Percentiles rank a stretch among this genome's conserved stretches.
Conservation (phyloP, 2,329 filamentous ascomycete species). For the Neonectria faginata region DNA sequence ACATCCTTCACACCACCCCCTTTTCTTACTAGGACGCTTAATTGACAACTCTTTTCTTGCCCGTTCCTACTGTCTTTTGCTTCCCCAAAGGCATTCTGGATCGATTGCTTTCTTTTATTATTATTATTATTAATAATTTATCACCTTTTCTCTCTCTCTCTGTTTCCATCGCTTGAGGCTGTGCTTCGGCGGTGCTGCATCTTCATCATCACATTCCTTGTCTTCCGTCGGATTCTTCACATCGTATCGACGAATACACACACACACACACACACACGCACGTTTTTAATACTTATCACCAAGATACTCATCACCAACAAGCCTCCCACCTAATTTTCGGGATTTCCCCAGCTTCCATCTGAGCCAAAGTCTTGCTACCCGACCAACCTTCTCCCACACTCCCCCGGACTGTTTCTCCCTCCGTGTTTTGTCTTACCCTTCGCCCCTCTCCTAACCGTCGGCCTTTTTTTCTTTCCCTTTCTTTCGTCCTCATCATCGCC, state of each 20-base stretch:
- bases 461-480: neutral
- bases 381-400: neutral
- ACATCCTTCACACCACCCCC: conserved; percentile 17
- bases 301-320: neutral
- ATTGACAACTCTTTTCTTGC: conserved; percentile 8
- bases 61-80: conserved; percentile 4
- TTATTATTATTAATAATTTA: neutral
- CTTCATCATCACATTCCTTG: neutral
- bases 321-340: neutral
- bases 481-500: neutral
- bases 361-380: neutral
- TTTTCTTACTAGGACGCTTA: conserved; percentile 19
- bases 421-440: conserved; percentile 1
- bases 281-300: neutral
- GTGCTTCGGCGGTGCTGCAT: conserved; percentile 26
- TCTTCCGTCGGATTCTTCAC: conserved; percentile 14
- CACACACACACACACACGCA: neutral
- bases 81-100: neutral
- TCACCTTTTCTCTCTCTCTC: neutral
- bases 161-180: conserved; percentile 17
- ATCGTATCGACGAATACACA: neutral
- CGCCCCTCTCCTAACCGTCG: neutral
- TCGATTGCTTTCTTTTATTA: conserved; percentile 9
- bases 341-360: neutral
- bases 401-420: neutral